Base-by-base conservation (phyloP, 2,329 filamentous ascomycete species). In the Penicillium concentricum region DNA sequence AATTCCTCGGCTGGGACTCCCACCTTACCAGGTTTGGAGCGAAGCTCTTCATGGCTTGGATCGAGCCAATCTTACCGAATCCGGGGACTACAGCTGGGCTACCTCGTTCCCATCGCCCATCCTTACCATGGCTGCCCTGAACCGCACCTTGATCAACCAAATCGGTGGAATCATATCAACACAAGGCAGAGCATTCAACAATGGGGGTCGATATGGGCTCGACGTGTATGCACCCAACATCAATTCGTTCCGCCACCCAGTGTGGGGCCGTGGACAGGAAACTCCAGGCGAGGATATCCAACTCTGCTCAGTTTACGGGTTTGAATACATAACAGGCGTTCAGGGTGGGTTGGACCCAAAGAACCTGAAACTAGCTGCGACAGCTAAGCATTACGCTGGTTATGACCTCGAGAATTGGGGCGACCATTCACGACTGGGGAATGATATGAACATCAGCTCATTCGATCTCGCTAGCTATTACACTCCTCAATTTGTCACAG, bases 381-480 rank as follows among this genome's bases (percentile, higher is more conserved):
- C 82, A 0, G 85, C 83, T 0, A 86, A 86, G 65, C 84, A 86
- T 66, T 86, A 76, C 54, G 82, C 81, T 0, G 84, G 78, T 0
- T 85, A 86, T 62, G 83, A 86, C 65, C 67, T 84, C 2, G 83
- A 86, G 63, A 69, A 68, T 56, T 81, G 79, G 72, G 66, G 71
- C 32, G 70, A 71, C 3, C 67, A 76, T 24, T 72, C 71, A n/a
- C 74, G 81, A 12, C 81, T 67, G 22, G 78, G 79, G 16, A 87
- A 84, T 58, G 78, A 87, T 66, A 80, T 85, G 61, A 64, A 6
- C 13, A 81, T 87, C 56, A 76, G 78, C 10, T 74, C 78, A 47
- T 87, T 89, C 62, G 87, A 90, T 58, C 73, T 90, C 5, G 79
- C 82, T 0, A 87, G 89, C 63, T 90, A 89, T 72, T 89, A 87